phyloP scores from a whole-genome alignment of 257 asterid genomes.

The Ilex asprella region DNA sequence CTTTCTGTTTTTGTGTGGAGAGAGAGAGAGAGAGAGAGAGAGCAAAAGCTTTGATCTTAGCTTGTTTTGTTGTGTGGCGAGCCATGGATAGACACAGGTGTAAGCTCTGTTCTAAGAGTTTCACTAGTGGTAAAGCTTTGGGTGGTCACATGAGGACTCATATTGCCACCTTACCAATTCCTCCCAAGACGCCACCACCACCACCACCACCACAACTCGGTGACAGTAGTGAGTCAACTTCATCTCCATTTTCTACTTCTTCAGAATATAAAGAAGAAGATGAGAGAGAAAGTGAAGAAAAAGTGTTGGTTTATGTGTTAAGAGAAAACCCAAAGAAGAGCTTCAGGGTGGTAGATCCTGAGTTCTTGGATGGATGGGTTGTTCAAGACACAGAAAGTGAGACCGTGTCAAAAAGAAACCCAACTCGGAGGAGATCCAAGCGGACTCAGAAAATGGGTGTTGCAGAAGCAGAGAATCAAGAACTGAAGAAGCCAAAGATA shows the following conservation, averaged over 20 bases:
- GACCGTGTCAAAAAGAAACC: constrained; percentile 27
- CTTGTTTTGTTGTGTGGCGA: no score
- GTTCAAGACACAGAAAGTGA: constrained; percentile 17
- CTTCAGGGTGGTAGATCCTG: constrained; percentile 29
- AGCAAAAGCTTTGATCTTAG: no score
- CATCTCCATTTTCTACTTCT: constrained; percentile 18
- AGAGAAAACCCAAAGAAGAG: constrained; percentile 33
- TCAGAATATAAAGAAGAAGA: not conserved
- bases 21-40: no score
- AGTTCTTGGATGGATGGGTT: constrained; percentile 12
- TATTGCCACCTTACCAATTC: no score
- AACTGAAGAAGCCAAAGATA: not conserved
- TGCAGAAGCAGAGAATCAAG: constrained; percentile 3
- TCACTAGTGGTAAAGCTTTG: no score
- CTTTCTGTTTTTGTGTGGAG: no score
- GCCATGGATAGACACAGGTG: no score
- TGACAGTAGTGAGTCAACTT: constrained; percentile 24
- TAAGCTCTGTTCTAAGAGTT: no score
- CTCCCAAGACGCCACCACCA: no score
- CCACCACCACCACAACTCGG: constrained; percentile 5
- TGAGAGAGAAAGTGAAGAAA: constrained; percentile 10
- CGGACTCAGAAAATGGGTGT: constrained; percentile 16
- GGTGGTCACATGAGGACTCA: no score
- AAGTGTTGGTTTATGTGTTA: constrained; percentile 13
- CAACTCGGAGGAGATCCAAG: constrained; percentile 27